A percentile compares a stretch with the other conserved stretches of the same genome.
phyloP scores from a whole-genome alignment of 2,329 filamentous ascomycete genomes.

The Nigrospora sphaerica region DNA sequence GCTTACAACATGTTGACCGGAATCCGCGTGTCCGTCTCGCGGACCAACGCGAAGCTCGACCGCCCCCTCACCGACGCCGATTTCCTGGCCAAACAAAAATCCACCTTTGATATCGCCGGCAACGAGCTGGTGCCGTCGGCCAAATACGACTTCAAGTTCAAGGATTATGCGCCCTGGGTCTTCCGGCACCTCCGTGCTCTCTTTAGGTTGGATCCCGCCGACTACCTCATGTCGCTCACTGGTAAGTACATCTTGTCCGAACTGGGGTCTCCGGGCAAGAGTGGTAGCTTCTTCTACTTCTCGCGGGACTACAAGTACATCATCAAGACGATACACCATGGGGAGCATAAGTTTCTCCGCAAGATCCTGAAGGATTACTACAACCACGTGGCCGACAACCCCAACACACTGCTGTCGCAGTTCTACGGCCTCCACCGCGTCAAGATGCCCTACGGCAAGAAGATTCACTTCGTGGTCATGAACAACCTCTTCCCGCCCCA shows the following conservation, averaged over 20 bases:
- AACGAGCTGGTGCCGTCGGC: constrained; percentile 96
- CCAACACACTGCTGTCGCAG: constrained; percentile 93
- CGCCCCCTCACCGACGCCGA: constrained; percentile 83
- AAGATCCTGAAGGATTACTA: constrained; percentile 90
- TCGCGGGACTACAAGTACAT: constrained; percentile 99
- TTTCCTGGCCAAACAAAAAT: constrained; percentile 93
- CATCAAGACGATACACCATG: constrained; percentile 98
- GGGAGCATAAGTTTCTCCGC: constrained; percentile 80
- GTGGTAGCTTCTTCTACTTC: constrained; percentile 99
- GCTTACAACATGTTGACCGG: constrained; percentile 99
- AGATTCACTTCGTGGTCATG: constrained; percentile 99
- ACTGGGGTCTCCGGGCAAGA: constrained; percentile 93
- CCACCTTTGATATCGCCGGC: constrained; percentile 96
- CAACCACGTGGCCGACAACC: constrained; percentile 83
- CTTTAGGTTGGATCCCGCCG: constrained; percentile 89
- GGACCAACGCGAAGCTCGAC: constrained; percentile 95
- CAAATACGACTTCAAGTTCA: constrained; percentile 99
- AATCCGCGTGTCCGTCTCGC: constrained; percentile 92
- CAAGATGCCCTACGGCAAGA: constrained; percentile 95
- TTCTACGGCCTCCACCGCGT: constrained; percentile 97
- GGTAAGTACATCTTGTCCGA: constrained; percentile 99
- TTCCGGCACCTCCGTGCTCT: constrained; percentile 84
- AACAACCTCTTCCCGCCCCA: constrained; percentile 98
- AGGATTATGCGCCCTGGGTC: constrained; percentile 99
- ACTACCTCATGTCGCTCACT: constrained; percentile 96